phyloP scores from a whole-genome alignment of 176 grass and related monocot species.

The Oryza glaberrima region DNA sequence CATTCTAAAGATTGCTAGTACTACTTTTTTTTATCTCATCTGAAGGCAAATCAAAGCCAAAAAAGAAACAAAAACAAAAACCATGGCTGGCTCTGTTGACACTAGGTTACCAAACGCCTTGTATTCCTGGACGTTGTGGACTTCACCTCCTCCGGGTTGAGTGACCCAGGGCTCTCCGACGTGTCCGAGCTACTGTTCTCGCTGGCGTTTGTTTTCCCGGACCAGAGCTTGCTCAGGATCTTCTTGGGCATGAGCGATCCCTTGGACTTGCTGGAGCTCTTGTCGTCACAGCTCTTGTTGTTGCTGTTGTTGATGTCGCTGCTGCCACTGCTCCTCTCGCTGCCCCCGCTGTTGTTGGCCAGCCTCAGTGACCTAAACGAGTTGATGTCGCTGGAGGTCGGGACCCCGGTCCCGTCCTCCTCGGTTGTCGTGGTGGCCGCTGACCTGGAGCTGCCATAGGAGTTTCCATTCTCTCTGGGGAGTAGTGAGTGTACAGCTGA shows the following conservation, averaged over 20 bases:
- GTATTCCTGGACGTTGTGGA: conserved; percentile 68
- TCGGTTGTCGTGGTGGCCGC: conserved; percentile 74
- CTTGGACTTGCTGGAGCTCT: conserved; percentile 52
- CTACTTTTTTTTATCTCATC: not conserved
- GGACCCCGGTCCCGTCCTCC: conserved; percentile 69
- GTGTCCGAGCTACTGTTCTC: conserved; percentile 90
- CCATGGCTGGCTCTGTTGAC: not conserved
- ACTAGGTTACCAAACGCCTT: conserved; percentile 58
- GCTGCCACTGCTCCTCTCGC: conserved; percentile 77
- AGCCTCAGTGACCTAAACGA: conserved; percentile 67
- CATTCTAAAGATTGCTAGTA: conserved; percentile 40
- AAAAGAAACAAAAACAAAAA: conserved; percentile 35
- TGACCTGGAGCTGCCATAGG: conserved; percentile 90
- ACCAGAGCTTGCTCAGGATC: conserved; percentile 93
- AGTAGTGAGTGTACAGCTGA: conserved; percentile 52
- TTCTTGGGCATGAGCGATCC: conserved; percentile 82
- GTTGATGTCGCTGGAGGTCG: conserved; percentile 61
- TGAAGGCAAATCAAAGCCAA: conserved; percentile 36
- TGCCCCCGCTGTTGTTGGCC: conserved; percentile 53
- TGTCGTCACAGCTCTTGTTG: conserved; percentile 63
- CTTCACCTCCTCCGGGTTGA: conserved; percentile 68
- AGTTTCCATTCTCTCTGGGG: conserved; percentile 77
- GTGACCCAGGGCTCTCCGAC: conserved; percentile 78
- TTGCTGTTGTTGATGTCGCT: conserved; percentile 68
- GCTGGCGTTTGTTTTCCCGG: conserved; percentile 56